Conservation (phyloP, 495 filamentous ascomycete genomes). For the Trichoderma gamsii region DNA sequence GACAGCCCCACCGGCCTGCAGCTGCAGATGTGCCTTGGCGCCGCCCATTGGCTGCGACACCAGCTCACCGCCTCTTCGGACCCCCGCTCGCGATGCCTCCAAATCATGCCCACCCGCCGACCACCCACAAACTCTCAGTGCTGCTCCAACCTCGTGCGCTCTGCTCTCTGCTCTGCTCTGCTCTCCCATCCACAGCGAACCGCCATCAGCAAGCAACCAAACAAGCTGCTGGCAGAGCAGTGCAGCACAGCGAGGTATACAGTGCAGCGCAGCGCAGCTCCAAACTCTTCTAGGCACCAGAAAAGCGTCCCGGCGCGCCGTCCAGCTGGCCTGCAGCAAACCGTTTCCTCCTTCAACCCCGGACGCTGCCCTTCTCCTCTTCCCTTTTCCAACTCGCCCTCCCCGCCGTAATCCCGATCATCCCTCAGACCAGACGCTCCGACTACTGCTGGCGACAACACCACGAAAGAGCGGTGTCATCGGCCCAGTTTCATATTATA, state of each 20-base stretch:
- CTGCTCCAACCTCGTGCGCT: neutral
- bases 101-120: slow-evolving; percentile 14
- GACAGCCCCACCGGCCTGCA: neutral
- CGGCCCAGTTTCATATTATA: slow-evolving; percentile 27
- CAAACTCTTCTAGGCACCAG: slow-evolving; percentile 17
- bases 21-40: slow-evolving; percentile 16
- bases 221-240: too few species aligned
- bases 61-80: slow-evolving; percentile 19
- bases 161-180: neutral
- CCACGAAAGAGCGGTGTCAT: slow-evolving; percentile 36
- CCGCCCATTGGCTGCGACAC: slow-evolving; percentile 17
- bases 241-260: neutral
- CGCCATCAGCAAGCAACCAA: neutral
- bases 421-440: neutral
- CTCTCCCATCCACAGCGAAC: neutral
- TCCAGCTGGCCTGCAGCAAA: slow-evolving; percentile 12
- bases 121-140: neutral
- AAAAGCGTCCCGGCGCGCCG: slow-evolving; percentile 29
- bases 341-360: slow-evolving; percentile 19
- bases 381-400: slow-evolving; percentile 11
- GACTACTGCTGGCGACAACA: slow-evolving; percentile 24
- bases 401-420: slow-evolving; percentile 14
- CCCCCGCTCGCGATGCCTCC: slow-evolving; percentile 9
- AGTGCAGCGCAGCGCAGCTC: neutral
- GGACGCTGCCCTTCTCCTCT: slow-evolving; percentile 19